These are phyloP conservation scores for Colletotrichum magnum DNA, from an alignment of 2,329 filamentous ascomycete genomes.

Conservation along the genomic window DNA sequence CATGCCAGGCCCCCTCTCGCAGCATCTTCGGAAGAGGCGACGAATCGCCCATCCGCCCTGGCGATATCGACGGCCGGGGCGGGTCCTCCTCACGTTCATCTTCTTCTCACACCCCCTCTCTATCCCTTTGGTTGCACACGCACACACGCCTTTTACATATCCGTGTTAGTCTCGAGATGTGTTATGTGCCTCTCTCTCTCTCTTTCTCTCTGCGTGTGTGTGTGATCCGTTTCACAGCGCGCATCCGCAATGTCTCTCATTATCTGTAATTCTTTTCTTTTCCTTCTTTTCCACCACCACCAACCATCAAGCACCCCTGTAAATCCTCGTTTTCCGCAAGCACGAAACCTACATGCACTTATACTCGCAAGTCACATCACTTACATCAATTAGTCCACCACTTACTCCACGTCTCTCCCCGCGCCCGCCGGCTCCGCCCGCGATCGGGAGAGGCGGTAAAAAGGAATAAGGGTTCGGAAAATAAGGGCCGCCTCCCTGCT, in stretches of 20 bases:
- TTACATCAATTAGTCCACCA: no score
- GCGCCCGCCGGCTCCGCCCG: neutral
- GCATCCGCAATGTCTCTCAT: no score
- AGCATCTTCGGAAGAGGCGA: neutral
- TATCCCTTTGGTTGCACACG: neutral
- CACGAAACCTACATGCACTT: no score
- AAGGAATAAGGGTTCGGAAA: neutral
- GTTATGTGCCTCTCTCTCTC: neutral
- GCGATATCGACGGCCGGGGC: slow-evolving; percentile 4
- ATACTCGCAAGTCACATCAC: no score
- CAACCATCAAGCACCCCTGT: no score
- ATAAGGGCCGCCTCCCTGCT: neutral
- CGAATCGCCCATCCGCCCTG: slow-evolving; percentile 26
- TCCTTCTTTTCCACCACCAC: no score
- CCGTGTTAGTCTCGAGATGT: no score
- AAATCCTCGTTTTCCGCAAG: no score
- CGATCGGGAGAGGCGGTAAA: slow-evolving; percentile 21
- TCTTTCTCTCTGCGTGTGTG: neutral
- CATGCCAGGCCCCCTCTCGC: neutral
- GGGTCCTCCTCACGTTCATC: neutral
- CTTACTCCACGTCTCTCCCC: no score
- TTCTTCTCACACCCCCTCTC: neutral
- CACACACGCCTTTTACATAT: no score
- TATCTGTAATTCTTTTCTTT: no score
- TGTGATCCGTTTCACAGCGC: neutral